phyloP scores from a whole-genome alignment of 1,139 yeast genomes.

The Blastobotrys persicus region DNA sequence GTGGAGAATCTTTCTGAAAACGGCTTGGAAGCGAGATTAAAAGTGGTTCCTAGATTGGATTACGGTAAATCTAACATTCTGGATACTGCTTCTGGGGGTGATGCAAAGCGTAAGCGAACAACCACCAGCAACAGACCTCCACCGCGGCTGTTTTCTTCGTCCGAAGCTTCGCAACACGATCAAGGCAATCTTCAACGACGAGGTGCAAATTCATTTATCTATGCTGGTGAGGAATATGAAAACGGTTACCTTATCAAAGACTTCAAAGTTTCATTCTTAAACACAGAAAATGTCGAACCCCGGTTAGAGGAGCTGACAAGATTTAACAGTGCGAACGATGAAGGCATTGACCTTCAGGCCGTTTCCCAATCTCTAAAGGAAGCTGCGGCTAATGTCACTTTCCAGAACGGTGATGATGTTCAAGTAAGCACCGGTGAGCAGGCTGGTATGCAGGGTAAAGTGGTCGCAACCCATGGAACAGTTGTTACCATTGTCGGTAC shows the following conservation, averaged over 20 bases:
- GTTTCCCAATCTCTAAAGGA: conserved; percentile 81
- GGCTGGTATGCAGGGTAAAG: conserved; percentile 81
- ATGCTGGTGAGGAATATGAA: conserved; percentile 82
- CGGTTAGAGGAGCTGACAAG: conserved; percentile 82
- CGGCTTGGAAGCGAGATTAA: conserved; percentile 89
- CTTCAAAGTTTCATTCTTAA: conserved; percentile 76
- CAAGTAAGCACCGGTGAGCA: conserved; percentile 93
- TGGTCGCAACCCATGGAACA: conserved; percentile 64
- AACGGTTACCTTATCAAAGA: conserved; percentile 88
- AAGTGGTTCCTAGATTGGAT: conserved; percentile 89
- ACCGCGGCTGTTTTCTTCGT: conserved; percentile 69
- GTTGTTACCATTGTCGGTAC: conserved; percentile 58
- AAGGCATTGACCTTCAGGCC: conserved; percentile 79
- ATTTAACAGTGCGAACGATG: conserved; percentile 71
- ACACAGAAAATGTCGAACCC: conserved; percentile 83
- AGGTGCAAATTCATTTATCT: conserved; percentile 70
- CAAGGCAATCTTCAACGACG: conserved; percentile 62
- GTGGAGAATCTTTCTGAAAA: conserved; percentile 92
- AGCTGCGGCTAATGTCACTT: conserved; percentile 55
- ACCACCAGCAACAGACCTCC: conserved; percentile 68
- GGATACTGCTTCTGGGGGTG: conserved; percentile 50
- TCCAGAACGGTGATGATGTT: conserved; percentile 93
- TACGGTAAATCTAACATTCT: conserved; percentile 69
- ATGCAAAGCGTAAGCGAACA: conserved; percentile 45
- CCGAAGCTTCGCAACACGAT: conserved; percentile 59